Base-by-base conservation (phyloP, 352 stramenopile genomes). In the Pythium apleroticum region DNA sequence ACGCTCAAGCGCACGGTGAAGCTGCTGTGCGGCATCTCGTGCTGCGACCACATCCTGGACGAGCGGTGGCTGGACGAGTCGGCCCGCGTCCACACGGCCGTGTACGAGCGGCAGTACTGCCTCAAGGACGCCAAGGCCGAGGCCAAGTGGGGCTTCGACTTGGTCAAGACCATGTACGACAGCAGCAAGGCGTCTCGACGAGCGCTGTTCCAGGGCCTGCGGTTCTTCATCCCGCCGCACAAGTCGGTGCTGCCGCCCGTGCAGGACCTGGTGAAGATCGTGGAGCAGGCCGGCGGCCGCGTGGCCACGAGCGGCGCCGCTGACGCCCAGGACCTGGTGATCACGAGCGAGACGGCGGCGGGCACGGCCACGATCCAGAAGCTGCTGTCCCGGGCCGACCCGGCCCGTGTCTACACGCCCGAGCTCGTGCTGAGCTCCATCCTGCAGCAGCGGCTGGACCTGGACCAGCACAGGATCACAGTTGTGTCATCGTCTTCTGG, bases 1-100 rank as follows among this genome's bases (percentile, higher is more conserved):
- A 56, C 74, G 57, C 69, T 86, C 25, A 84, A 84, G 56, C 66
- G 77, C 14, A 86, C 77, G 2, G 77, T 86, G 52, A 86, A 86
- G 59, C 57, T 84, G 28, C 60, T 84, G 15, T 81, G 73, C 35
- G 76, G 76, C 28, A 81, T 84, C 48, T 79, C 76, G 14, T 59
- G 58, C 43, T 84, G 76, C 50, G 63, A 67, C 11, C 71, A 84
- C 41, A 80, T 84, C 39, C 48, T 81, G 15, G 74, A 75, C 52
- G 70, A 77, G 43, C 63, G 66, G n/a, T 84, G 75, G 75, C 71
- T 84, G n/a, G 55, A 73, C 25, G 71, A 77, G 41, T 77, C 71
- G 37, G 71, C 71, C 1, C 66, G 67, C 14, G 63, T 55, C 12
- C 58, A 57, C 14, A 41, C 46, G 0, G 49, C 66, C 7, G 31